Base-by-base conservation (phyloP, 2,329 filamentous ascomycete genomes). In the Cytospora piceicola region DNA sequence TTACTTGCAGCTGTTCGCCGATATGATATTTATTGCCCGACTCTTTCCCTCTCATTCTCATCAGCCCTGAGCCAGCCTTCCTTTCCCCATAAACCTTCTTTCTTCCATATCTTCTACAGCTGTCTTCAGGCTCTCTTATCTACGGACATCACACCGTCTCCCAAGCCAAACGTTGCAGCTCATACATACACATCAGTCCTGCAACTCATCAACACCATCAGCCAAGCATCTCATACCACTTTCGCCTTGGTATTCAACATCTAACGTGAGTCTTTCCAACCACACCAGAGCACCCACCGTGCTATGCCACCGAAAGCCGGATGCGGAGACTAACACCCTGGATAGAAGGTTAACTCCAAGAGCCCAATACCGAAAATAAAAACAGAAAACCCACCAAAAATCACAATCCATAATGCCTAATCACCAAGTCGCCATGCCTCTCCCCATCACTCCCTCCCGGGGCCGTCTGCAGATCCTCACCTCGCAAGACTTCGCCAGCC, bases 401-500 rank as follows among this genome's bases (percentile, higher is more conserved):
- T n/a, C 14, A 54, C 24, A n/a, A 55, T 32, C 65, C 74, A 78
- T 73, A 63, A 82, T 82, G 80, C 77, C 80, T 71, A 72, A 73
- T 58, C 72, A 72, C 66, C 80, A 82, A 69, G 74, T 81, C 70
- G 76, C 78, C 64, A 77, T 82, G 27, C 81, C 83, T 9, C 75
- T 83, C 65, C 78, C 83, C 63, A 78, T 84, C 72, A 78, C 82
- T 69, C 77, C 80, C 57, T 76, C 79, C 53, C 81, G 80, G 72
- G 80, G 81, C 70, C 78, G 74, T 63, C 77, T 82, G 65, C 77
- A 78, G 67, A 72, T 82, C 62, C 74, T 80, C 71, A 81, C 80
- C 54, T 77, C 78, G 24, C 80, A 84, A 65, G 84, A 87, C 66
- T 83, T 83, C 71, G 79, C 80, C 69, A 84, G 80, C 73, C 77